Evolutionary conservation across 2,329 filamentous ascomycete species (phyloP), one percentile per base, ranked within the genome.

Genomic region (Cercospora janseana): DNA sequence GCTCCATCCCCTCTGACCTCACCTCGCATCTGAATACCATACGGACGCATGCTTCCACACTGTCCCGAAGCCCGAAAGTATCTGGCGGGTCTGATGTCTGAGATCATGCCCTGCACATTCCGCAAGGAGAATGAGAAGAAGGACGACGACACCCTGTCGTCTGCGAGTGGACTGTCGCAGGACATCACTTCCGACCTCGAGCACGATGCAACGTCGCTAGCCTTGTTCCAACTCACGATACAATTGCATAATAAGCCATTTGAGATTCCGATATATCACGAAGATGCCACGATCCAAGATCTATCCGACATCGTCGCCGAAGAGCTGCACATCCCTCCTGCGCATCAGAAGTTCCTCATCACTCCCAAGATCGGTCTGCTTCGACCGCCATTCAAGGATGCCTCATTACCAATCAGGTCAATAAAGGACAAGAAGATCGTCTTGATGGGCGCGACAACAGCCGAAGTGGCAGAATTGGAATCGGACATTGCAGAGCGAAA

Each of bases 271-370:
- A 73, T 82, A 37, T 61, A 76, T 12, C 44, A 69, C 27, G 47
- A 58, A 48, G 66, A 74, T 52, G 75, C 79, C 49, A 83, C 79
- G 1, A 70, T 83, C 24, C 62, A 69, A 38, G 72, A 86, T 60
- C 78, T 88, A 28, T 83, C 82, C 35, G 66, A 75, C 42, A 72
- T 77, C 54, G 80, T 88, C 58, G 73, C 79, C 49, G 65, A 70
- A 34, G 66, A 69, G 3, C 75, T 87, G 46, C 76, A 75, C 42
- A 80, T 88, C 46, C 83, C 85, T 0, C 67, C 70, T 0, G 66
- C 73, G 7, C 82, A 87, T 67, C 85, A 88, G 63, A 88, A 88
- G 65, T 77, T 86, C 64, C 70, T 78, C 54, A 75, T 88, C 57
- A 76, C 81, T 10, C 76, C 83, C 32, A 86, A 85, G 63, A 72